Evolutionary conservation across 192 early-diverging fungal species (phyloP).

Genomic region (Backusella parvicylindrica): DNA sequence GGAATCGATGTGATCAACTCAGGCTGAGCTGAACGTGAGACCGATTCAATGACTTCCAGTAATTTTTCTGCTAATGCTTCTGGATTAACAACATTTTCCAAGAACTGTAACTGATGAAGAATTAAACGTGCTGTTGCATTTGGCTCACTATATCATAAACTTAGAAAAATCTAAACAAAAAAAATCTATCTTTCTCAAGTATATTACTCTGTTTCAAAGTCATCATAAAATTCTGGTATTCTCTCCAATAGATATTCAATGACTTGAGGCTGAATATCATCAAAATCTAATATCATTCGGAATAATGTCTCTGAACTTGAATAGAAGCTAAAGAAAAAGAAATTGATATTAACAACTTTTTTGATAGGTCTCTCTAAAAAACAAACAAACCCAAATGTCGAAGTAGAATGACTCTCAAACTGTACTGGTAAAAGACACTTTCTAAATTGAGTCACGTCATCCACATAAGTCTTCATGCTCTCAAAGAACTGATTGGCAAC

Average conservation of each 20-base stretch:
- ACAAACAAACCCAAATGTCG: neutral
- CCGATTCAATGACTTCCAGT: constrained; percentile 46
- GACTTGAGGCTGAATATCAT: constrained; percentile 54
- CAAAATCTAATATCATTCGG: constrained; percentile 56
- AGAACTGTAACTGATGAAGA: constrained; percentile 71
- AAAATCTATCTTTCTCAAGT: too few species aligned
- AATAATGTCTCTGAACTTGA: constrained; percentile 52
- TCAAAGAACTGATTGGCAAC: constrained; percentile 12
- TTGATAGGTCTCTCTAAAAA: neutral
- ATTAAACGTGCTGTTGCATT: constrained; percentile 55
- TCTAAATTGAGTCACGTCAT: constrained; percentile 5
- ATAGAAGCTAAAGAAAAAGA: neutral
- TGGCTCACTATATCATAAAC: constrained; percentile 40
- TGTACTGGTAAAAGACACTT: constrained; percentile 19
- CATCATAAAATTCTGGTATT: constrained; percentile 57
- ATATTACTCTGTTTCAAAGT: constrained; percentile 35
- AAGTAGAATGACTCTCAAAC: neutral
- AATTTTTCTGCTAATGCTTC: constrained; percentile 56
- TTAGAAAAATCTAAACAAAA: neutral
- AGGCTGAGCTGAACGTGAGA: constrained; percentile 35
- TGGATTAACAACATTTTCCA: constrained; percentile 69
- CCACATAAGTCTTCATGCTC: neutral
- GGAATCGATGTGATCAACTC: constrained; percentile 74
- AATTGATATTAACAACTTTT: too few species aligned
- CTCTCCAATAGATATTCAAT: constrained; percentile 53